Evolutionary conservation across 306 rosid species (phyloP).

Genomic region (Ochetophila trinervis): DNA sequence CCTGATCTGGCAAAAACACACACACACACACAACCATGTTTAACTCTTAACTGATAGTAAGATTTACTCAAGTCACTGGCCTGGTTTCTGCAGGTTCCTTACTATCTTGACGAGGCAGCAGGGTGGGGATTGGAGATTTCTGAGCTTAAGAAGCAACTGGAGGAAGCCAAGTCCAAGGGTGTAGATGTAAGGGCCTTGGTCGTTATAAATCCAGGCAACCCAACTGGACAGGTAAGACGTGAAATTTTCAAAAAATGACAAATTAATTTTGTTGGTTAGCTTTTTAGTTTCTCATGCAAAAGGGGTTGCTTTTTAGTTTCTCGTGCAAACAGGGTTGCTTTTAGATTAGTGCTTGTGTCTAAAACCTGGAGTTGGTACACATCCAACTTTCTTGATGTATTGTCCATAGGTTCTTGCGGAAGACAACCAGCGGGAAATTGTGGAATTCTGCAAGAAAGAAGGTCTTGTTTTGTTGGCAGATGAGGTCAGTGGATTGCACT

Average conservation of each 20-base stretch:
- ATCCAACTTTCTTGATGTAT: constrained; percentile 9
- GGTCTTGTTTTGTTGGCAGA: constrained; percentile 93
- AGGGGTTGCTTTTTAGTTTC: constrained; percentile 18
- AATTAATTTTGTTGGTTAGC: neutral
- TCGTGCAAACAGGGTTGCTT: neutral
- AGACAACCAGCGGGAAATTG: constrained; percentile 70
- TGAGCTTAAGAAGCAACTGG: constrained; percentile 70
- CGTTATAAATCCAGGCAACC: constrained; percentile 96
- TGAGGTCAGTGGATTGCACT: constrained; percentile 55
- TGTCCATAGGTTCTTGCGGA: constrained; percentile 59
- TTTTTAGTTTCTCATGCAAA: neutral
- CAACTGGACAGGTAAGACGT: constrained; percentile 84
- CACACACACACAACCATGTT: neutral
- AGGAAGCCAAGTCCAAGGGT: constrained; percentile 73
- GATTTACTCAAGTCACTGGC: constrained; percentile 9
- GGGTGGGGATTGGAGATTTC: constrained; percentile 87
- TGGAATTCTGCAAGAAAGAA: constrained; percentile 82
- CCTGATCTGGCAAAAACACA: constrained; percentile 10
- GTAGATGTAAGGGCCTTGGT: constrained; percentile 82
- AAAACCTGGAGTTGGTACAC: constrained; percentile 1
- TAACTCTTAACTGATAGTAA: constrained; percentile 8
- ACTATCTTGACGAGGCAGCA: constrained; percentile 73
- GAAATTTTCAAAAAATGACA: constrained; percentile 7
- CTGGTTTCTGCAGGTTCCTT: constrained; percentile 64
- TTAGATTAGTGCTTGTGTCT: constrained; percentile 1